Percentiles rank a stretch among this genome's conserved stretches.
phyloP scores from a whole-genome alignment of 169 alveolate genomes.

The Perkinsus chesapeaki region DNA sequence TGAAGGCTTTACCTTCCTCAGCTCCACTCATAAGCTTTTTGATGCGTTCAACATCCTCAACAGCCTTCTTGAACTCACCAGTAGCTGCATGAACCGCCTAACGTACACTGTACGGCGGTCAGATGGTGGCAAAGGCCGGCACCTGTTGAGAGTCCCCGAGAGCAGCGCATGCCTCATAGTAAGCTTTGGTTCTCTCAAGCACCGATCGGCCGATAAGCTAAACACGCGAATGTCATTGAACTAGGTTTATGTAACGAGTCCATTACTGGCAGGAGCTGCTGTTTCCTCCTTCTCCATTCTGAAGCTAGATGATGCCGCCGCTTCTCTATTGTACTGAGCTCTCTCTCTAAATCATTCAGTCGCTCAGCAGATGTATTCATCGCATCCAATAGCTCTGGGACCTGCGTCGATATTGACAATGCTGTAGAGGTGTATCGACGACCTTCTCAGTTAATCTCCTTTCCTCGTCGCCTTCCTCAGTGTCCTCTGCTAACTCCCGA shows the following conservation, averaged over 20 bases:
- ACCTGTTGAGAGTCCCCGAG: background rate
- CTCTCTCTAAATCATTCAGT: background rate
- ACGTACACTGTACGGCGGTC: background rate
- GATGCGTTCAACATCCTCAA: background rate
- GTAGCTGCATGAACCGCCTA: background rate
- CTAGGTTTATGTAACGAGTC: too few species aligned
- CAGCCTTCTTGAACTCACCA: background rate
- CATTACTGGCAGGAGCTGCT: background rate
- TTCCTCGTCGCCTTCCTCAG: background rate
- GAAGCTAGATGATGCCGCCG: background rate
- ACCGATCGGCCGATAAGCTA: background rate
- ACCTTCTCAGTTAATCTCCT: background rate
- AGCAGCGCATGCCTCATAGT: background rate
- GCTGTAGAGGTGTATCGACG: too few species aligned
- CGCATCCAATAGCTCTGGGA: background rate
- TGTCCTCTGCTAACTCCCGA: background rate
- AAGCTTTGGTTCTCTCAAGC: background rate
- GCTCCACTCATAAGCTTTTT: background rate
- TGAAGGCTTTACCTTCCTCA: background rate
- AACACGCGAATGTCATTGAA: too few species aligned
- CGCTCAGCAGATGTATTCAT: background rate
- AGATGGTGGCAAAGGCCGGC: background rate
- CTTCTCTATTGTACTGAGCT: background rate
- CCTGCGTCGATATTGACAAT: background rate
- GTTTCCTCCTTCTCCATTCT: background rate